These are phyloP conservation scores for Zangia roseola DNA, from an alignment of 768 basidiomycete genomes.

Conservation along the genomic window DNA sequence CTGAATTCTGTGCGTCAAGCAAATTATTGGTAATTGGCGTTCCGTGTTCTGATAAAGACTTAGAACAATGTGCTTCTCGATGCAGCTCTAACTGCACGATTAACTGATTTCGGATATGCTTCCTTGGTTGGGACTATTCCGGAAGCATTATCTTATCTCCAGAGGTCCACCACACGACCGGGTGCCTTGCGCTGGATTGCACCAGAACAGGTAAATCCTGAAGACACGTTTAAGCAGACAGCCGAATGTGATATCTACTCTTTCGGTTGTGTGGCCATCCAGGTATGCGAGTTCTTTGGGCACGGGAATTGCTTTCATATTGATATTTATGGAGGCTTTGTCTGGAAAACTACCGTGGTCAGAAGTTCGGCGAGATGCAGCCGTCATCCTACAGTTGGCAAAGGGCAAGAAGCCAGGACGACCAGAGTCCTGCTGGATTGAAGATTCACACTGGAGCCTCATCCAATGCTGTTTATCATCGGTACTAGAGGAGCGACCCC, in stretches of 20 bases:
- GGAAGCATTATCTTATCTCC: not conserved
- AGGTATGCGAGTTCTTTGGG: constrained; percentile 10
- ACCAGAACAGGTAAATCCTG: constrained; percentile 20
- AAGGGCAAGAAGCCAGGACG: not conserved
- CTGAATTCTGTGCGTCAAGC: not conserved
- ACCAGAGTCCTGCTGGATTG: not conserved
- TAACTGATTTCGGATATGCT: constrained; percentile 43
- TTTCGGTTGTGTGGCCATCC: constrained; percentile 27
- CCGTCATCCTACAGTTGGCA: constrained; percentile 5
- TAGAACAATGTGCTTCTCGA: constrained; percentile 12
- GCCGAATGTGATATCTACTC: not conserved
- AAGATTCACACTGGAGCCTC: not conserved
- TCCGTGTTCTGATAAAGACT: not conserved
- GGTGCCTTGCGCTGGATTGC: constrained; percentile 44
- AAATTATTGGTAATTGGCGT: not conserved
- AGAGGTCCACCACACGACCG: constrained; percentile 29
- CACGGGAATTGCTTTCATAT: no score
- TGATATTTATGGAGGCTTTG: not conserved
- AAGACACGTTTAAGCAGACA: not conserved
- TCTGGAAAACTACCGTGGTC: not conserved
- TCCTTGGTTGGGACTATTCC: constrained; percentile 13
- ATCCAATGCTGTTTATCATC: not conserved
- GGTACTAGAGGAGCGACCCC: not conserved
- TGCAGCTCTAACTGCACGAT: constrained; percentile 28
- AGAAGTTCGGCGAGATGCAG: not conserved